Conservation (phyloP, 192 early-diverging fungal species). For the Gamsiella multidivaricata region DNA sequence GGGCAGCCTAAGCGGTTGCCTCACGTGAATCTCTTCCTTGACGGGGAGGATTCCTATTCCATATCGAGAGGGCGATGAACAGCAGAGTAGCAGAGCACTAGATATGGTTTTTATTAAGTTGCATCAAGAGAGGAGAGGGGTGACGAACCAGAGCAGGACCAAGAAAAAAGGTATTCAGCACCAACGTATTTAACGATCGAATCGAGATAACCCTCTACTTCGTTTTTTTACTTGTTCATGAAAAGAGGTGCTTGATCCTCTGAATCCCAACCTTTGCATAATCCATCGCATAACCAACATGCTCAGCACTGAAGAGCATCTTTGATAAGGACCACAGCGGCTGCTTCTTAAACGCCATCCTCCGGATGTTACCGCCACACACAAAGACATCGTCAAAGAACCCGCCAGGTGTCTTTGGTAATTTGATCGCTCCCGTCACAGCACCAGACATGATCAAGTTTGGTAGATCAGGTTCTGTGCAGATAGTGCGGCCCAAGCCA, state of each 20-base stretch:
- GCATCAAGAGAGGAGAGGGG: too few relatives aligned
- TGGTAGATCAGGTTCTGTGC: slow-evolving; percentile 19
- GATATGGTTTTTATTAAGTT: too few relatives aligned
- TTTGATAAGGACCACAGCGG: not conserved
- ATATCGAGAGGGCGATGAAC: too few relatives aligned
- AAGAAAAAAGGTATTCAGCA: too few relatives aligned
- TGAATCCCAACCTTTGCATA: slow-evolving; percentile 16
- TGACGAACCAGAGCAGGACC: too few relatives aligned
- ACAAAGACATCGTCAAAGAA: slow-evolving; percentile 23
- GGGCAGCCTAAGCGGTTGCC: too few relatives aligned
- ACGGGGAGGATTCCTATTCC: too few relatives aligned
- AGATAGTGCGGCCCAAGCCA: slow-evolving; percentile 11
- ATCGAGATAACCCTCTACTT: too few relatives aligned
- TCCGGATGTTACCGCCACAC: slow-evolving; percentile 15
- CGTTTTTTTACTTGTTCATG: too few relatives aligned
- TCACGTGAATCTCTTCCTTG: too few relatives aligned
- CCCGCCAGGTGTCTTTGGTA: slow-evolving; percentile 14
- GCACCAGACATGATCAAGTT: slow-evolving; percentile 16
- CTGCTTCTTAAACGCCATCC: not conserved
- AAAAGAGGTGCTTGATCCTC: not conserved
- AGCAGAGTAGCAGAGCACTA: too few relatives aligned
- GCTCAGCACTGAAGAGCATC: slow-evolving; percentile 3
- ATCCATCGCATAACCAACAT: slow-evolving; percentile 4
- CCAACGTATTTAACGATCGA: too few relatives aligned
- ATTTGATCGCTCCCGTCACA: slow-evolving; percentile 5